These are phyloP conservation scores for Globisporangium yorkense DNA, from an alignment of 352 stramenopile genomes.

Conservation along the genomic window DNA sequence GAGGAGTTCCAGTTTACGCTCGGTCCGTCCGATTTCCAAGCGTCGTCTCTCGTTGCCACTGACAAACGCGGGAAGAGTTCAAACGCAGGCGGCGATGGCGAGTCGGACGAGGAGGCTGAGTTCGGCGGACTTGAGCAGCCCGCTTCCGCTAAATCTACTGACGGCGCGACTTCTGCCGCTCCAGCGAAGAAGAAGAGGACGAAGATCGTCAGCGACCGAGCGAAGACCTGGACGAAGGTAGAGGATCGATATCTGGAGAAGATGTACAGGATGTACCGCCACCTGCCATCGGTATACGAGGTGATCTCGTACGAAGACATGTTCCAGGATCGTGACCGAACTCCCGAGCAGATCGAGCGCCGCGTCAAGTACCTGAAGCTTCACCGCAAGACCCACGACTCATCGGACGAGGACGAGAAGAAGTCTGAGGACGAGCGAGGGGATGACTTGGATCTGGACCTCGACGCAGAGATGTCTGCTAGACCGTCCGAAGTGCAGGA, in stretches of 20 bases:
- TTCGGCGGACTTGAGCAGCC: slow-evolving; percentile 6
- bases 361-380: slow-evolving; percentile 81
- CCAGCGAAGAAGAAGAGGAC: slow-evolving; percentile 6
- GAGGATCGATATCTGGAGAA: slow-evolving; percentile 80
- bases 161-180: background rate
- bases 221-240: slow-evolving; percentile 80
- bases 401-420: slow-evolving; percentile 34
- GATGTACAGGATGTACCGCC: slow-evolving; percentile 69
- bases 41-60: slow-evolving; percentile 31
- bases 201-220: slow-evolving; percentile 35
- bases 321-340: slow-evolving; percentile 84
- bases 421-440: slow-evolving; percentile 6
- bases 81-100: background rate
- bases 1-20: slow-evolving; percentile 77
- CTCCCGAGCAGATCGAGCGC: slow-evolving; percentile 77
- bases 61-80: slow-evolving; percentile 1
- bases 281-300: slow-evolving; percentile 81
- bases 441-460: slow-evolving; percentile 12
- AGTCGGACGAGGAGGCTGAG: slow-evolving; percentile 20
- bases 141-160: background rate
- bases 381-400: slow-evolving; percentile 66
- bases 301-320: slow-evolving; percentile 88
- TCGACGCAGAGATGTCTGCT: slow-evolving; percentile 11
- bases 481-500: slow-evolving; percentile 17
- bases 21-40: slow-evolving; percentile 49